Evolutionary conservation across 805 yeast genomes (phyloP), one percentile per base, ranked within the genome.

Genomic region (Teunomyces tritomae): DNA sequence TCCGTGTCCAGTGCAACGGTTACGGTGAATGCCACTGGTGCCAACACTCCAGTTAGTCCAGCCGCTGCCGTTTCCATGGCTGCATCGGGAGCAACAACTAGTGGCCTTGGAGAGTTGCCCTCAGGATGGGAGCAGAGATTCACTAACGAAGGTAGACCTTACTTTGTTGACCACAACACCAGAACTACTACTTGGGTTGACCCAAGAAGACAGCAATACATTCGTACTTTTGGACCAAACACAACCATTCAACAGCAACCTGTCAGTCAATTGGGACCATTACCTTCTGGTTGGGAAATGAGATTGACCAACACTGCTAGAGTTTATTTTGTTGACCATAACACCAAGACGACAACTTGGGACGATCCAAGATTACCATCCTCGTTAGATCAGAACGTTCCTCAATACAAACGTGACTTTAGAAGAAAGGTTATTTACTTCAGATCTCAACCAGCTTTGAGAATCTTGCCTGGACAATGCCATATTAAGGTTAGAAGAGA

Each of bases 201-300:
- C 68, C 99, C 99, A 55, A 83, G 99, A 71, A 84, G 99, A 70
- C 99, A 94, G 71, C 99, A 94, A 73, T 94, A 89, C 68, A 94
- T 94, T 59, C 86, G 97, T 66, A 89, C 96, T 52, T 90, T 87
- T 67, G 98, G 97, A 26, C 78, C 91, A 80, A 70, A 83, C 60
- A 86, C 96, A 4, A 89, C 97, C 16, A 89, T 92, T 57, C 97
- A 91, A 72, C 98, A 94, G 60, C 99, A 94, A 74, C 96, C 98
- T 28, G 96, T 94, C 9, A 87, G 96, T 39, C 98, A 95, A 64
- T 78, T 94, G 68, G 99, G 99, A 13, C 99, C 99, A 46, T 77
- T 94, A 63, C 99, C 99, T 42, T 83, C 92, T 46, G 99, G 99
- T 46, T 94, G 99, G 99, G 99, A 94, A 75, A 94, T 94, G 99